Base-by-base conservation (phyloP, 768 basidiomycete species). In the Podaxis pistillaris region DNA sequence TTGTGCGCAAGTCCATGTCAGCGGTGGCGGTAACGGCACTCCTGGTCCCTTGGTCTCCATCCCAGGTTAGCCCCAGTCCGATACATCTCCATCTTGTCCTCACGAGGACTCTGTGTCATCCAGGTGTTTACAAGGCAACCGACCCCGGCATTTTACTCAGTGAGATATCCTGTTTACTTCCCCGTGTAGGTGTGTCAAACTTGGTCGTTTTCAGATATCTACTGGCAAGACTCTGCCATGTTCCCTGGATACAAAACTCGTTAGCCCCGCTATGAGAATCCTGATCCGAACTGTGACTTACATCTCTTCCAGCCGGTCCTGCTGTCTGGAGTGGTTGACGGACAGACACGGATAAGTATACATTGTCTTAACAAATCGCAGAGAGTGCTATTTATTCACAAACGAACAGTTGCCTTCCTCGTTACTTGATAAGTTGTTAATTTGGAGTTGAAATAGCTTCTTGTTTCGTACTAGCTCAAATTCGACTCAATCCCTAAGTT, bases 61-160 rank as follows among this genome's bases (percentile, higher is more conserved):
- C 40, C 12, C 40, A 41, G 1, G 12, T 41, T n/a, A 41, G 40
- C 4, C 40, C 9, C 17, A 12, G 40, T 15, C 17, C 17, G 13
- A 41, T n/a, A n/a, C 17, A 41, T n/a, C 8, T n/a, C 17, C 12
- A 41, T 41, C 13, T 13, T n/a, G 40, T 41, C 13, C 40, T 15
- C 40, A 41, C 40, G 12, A 41, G 9, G 4, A 13, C 17, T 41
- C n/a, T 47, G 5, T 33, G 19, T 36, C 51, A 22, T 41, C 30
- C 63, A 72, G 72, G 69, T 51, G 75, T 70, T 46, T 76, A 76
- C 57, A 71, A 72, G 11, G 70, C 70, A 3, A 69, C 65, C 22
- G 74, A 76, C 55, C 74, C 74, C 15, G 75, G 72, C 4, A 75
- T 74, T 52, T 61, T 75, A n/a, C 58, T 75, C 40, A 74, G 75